Percentiles rank a stretch among this genome's conserved stretches.
These are phyloP conservation scores for Hamigera avellanea DNA, from an alignment of 495 filamentous ascomycete species.

Conservation along the genomic window DNA sequence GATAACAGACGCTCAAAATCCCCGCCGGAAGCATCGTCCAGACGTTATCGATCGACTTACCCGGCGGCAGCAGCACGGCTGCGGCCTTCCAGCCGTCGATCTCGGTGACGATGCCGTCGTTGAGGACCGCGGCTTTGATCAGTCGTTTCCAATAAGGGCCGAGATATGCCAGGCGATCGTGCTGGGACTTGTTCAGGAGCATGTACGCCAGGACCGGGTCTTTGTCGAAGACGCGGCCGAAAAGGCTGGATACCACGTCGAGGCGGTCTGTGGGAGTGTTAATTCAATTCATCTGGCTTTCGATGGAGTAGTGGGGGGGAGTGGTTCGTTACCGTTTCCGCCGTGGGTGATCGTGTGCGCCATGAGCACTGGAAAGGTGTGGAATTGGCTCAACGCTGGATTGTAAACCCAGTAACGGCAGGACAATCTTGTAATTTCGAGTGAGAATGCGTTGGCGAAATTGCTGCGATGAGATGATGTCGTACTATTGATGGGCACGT, in stretches of 20 bases:
- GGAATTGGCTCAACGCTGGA: no score
- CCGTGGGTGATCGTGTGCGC: constrained; percentile 12
- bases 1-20: constrained; percentile 12
- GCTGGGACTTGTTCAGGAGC: constrained; percentile 11
- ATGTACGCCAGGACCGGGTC: constrained; percentile 19
- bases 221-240: constrained; percentile 13
- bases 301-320: background rate
- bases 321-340: constrained; percentile 10
- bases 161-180: constrained; percentile 14
- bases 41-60: constrained; percentile 8
- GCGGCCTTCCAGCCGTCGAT: constrained; percentile 18
- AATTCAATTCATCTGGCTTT: background rate
- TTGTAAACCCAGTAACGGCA: no score
- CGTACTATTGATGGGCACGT: no score
- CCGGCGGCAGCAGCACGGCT: constrained; percentile 14
- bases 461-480: no score
- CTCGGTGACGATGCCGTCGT: constrained; percentile 16
- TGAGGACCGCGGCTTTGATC: constrained; percentile 14
- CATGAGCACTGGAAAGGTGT: constrained; percentile 1
- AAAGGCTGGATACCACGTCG: constrained; percentile 7
- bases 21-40: constrained; percentile 14
- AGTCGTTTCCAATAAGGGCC: constrained; percentile 14
- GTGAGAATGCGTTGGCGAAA: no score
- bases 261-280: constrained; percentile 8
- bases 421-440: no score